Base-by-base conservation (phyloP, 805 yeast genomes). In the Starmerella ratchasimensis region DNA sequence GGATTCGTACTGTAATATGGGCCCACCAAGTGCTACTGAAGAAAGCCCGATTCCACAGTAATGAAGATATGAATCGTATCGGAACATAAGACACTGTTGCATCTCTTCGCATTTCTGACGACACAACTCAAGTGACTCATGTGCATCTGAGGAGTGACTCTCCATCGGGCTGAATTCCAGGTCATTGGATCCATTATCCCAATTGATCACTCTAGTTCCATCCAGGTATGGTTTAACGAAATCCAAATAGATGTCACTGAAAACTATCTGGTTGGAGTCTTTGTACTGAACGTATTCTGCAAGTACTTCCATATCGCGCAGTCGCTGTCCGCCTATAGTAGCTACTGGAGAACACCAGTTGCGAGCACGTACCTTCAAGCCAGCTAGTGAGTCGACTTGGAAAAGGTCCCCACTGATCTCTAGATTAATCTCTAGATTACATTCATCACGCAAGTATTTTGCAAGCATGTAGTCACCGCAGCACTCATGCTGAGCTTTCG, bases 11-110 rank as follows among this genome's bases (percentile, higher is more conserved):
- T 29, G 31, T 10, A 46, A 25, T 3, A 51, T 36, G 1, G 56
- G 56, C 21, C 44, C 38, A 14, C 59, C 59, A 19, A 55, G 43
- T 1, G 53, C 41, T 3, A 55, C 44, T 1, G 45, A 43, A 9
- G 55, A 41, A 10, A 48, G 25, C 7, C 53, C 50, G 3, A 51
- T 41, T 2, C 59, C 59, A 19, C 59, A 55, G 38, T 51, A 54
- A 27, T 42, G 46, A 19, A 30, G 31, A 28, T 46, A 40, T 2
- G 54, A 45, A 35, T 50, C 49, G 31, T 45, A 50, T 28, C 57
- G 38, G 28, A 41, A 47, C 50, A 46, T 49, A 18, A 50, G 37
- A 33, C 59, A 55, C 31, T 44, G 47, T 8, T 39, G 34, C 19
- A 33, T 9, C n/a, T 22, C 25, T 5, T 30, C 35, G 41, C 59